These are phyloP conservation scores for Fimicolochytrium jonesii DNA, from an alignment of 192 early-diverging fungal species.

Conservation along the genomic window DNA sequence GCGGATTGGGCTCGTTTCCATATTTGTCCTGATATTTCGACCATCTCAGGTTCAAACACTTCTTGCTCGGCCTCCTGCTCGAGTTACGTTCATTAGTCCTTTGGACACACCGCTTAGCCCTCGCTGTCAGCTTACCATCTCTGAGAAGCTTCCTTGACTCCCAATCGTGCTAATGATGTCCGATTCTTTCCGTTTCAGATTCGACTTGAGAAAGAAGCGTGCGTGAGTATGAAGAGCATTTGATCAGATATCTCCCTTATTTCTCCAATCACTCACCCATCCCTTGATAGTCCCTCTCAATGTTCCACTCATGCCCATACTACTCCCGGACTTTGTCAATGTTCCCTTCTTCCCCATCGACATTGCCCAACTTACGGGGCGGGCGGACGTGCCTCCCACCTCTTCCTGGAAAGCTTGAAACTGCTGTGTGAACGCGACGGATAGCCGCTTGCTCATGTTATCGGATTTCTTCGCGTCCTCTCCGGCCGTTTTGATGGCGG, in stretches of 20 bases:
- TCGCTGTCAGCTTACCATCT: background rate
- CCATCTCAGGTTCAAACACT: conserved; percentile 42
- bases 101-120: background rate
- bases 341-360: conserved; percentile 12
- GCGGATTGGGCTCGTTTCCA: conserved; percentile 45
- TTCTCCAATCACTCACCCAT: conserved; percentile 8
- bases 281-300: conserved; percentile 22
- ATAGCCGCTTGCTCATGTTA: conserved; percentile 12
- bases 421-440: conserved; percentile 14
- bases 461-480: conserved; percentile 14
- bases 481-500: conserved; percentile 15
- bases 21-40: conserved; percentile 42
- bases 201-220: too few species aligned
- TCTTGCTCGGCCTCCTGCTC: background rate
- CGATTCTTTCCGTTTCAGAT: too few species aligned
- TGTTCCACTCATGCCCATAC: conserved; percentile 13
- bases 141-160: conserved; percentile 11
- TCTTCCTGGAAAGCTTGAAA: conserved; percentile 6
- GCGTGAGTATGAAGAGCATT: background rate
- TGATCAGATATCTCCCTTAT: background rate
- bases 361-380: conserved; percentile 21
- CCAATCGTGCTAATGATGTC: too few species aligned
- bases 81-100: background rate
- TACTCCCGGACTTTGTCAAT: background rate
- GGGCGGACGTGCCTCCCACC: background rate